These are phyloP conservation scores for Macadamia tetraphylla DNA, from an alignment of 164 flowering plant species.

Conservation along the genomic window DNA sequence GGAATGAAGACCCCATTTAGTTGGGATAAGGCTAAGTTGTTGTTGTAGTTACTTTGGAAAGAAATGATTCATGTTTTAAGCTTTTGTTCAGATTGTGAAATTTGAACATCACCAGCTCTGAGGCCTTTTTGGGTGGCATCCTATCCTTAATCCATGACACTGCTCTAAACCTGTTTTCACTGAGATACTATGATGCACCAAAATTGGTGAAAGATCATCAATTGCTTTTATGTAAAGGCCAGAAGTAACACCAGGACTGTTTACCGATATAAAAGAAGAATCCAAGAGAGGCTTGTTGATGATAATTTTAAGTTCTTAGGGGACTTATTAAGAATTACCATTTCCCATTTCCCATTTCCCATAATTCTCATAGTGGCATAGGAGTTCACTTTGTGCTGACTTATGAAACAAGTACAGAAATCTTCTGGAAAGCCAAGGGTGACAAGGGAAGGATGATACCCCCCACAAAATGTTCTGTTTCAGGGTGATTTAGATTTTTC, in stretches of 20 bases:
- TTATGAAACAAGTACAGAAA: background rate
- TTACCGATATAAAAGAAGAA: background rate
- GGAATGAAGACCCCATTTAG: background rate
- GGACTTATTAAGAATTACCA: background rate
- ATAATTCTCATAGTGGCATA: background rate
- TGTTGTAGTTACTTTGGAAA: background rate
- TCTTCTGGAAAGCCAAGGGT: too few relatives aligned
- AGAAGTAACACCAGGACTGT: background rate
- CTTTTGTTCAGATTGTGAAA: too few relatives aligned
- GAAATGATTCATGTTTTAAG: background rate
- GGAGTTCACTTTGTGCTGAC: background rate
- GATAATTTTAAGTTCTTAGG: background rate
- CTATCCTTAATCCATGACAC: background rate
- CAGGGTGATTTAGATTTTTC: too few relatives aligned
- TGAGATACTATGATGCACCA: background rate
- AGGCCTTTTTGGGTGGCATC: background rate
- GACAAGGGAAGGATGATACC: too few relatives aligned
- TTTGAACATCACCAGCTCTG: background rate
- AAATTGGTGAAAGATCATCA: background rate
- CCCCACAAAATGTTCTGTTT: too few relatives aligned
- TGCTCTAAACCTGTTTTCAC: background rate
- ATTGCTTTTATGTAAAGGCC: too few relatives aligned
- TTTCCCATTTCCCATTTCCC: background rate
- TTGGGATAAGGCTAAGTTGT: too few relatives aligned
- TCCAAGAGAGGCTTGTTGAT: background rate